phyloP scores from a whole-genome alignment of 2,329 filamentous ascomycete species.

The Stachybotrys elegans region DNA sequence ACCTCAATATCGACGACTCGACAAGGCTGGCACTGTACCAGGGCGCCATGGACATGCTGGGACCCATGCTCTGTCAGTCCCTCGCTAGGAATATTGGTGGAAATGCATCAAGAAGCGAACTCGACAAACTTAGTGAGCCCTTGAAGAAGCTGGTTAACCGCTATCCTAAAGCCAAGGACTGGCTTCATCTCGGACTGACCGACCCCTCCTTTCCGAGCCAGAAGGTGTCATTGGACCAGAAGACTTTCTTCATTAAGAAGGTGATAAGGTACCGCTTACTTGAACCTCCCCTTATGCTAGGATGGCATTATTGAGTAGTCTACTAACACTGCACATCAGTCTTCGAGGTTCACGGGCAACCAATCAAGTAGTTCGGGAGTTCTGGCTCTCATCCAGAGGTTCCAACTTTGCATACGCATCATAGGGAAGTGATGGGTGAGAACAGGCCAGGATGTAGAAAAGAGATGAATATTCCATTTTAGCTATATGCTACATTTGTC shows the following conservation, averaged over 20 bases:
- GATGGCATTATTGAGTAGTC: no score
- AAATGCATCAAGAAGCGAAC: slow-evolving; percentile 63
- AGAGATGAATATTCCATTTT: no score
- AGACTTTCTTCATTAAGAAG: slow-evolving; percentile 60
- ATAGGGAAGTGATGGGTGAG: no score
- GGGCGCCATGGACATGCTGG: slow-evolving; percentile 52
- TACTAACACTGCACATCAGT: slow-evolving; percentile 28
- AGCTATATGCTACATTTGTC: no score
- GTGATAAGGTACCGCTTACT: slow-evolving; percentile 46
- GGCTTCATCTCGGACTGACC: slow-evolving; percentile 58
- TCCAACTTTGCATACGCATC: slow-evolving; percentile 58
- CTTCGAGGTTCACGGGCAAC: slow-evolving; percentile 60
- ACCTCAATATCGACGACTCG: slow-evolving; percentile 36
- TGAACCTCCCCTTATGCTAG: no score
- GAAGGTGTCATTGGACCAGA: slow-evolving; percentile 56
- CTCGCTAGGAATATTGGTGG: slow-evolving; percentile 64
- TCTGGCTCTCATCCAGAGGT: slow-evolving; percentile 65
- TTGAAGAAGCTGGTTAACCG: slow-evolving; percentile 62
- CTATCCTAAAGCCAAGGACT: slow-evolving; percentile 50
- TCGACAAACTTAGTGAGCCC: slow-evolving; percentile 66
- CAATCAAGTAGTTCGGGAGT: slow-evolving; percentile 64
- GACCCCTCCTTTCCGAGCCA: slow-evolving; percentile 52
- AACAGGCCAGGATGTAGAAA: no score
- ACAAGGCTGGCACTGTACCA: slow-evolving; percentile 38
- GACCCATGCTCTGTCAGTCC: slow-evolving; percentile 53